These are phyloP conservation scores for Penicillium oxalicum DNA, from an alignment of 2,329 filamentous ascomycete genomes.

Conservation along the genomic window DNA sequence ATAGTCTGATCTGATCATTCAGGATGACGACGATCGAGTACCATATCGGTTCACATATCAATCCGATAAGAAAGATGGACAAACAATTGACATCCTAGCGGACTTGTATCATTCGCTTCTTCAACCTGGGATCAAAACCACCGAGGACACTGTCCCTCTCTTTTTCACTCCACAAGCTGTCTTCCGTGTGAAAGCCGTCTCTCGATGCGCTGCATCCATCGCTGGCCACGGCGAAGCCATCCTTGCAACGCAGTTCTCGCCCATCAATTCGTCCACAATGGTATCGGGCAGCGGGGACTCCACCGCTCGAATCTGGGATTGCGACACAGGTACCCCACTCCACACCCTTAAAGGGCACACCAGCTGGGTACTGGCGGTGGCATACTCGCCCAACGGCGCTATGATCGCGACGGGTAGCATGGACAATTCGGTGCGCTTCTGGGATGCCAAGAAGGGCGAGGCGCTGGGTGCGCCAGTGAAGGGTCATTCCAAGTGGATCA, in stretches of 20 bases:
- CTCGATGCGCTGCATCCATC: conserved; percentile 80
- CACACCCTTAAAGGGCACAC: conserved; percentile 82
- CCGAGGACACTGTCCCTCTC: conserved; percentile 57
- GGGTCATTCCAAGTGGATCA: conserved; percentile 86
- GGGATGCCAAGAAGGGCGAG: conserved; percentile 78
- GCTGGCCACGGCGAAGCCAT: conserved; percentile 90
- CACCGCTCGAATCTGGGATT: conserved; percentile 90
- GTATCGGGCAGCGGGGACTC: conserved; percentile 88
- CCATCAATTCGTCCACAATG: conserved; percentile 66
- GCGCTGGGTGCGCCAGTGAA: conserved; percentile 65
- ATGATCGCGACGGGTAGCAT: conserved; percentile 84
- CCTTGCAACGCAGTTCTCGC: conserved; percentile 78
- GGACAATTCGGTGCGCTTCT: conserved; percentile 86
- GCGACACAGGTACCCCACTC: conserved; percentile 83
- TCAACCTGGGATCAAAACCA: conserved; percentile 47
- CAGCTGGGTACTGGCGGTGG: conserved; percentile 82
- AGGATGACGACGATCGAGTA: conserved; percentile 56
- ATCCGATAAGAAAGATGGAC: conserved; percentile 32
- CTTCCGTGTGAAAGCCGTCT: conserved; percentile 87
- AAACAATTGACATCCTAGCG: conserved; percentile 42
- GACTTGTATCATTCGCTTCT: conserved; percentile 49
- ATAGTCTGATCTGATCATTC: too few relatives aligned
- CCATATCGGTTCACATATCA: conserved; percentile 62
- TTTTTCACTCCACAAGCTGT: conserved; percentile 78
- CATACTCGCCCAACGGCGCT: conserved; percentile 77